Evolutionary conservation across 305 asterid genomes (phyloP), one percentile per base, ranked within the genome.

Genomic region (Vinca major): DNA sequence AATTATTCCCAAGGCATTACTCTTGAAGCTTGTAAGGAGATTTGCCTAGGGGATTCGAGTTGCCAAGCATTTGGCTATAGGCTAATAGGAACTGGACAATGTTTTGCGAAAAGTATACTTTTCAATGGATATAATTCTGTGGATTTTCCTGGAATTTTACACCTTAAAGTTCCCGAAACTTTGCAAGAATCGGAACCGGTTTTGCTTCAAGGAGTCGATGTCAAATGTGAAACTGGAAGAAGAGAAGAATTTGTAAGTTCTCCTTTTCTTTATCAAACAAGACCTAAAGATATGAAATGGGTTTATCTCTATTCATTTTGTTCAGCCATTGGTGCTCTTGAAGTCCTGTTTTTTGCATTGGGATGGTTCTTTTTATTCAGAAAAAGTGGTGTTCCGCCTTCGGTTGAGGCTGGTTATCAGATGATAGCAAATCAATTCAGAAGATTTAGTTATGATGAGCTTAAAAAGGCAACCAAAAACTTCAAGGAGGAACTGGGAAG

Each of bases 301-400:
- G 60, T 69, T 13, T 76, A 73, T 71, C 75, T 74, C 44, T 80
- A 66, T 64, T 5, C 75, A 10, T 88, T 88, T 63, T 75, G 76
- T 2, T 79, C 33, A 6, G 78, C 75, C 12, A 50, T 88, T 19
- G 89, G 86, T 0, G 75, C 65, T 9, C 66, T 85, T 39, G 91
- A 89, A 72, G 6, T 73, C 12, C 7, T 80, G 52, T 74, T 83
- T 50, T 3, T 86, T 17, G 63, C 73, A 45, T 60, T 84, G 14
- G 92, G 93, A 1, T 86, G 96, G 96, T 85, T 85, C 85, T 84
- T 79, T 64, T 53, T 88, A 60, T 83, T 83, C 66, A 68, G 80
- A 44, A 82, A 77, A 73, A 78, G 80, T 12, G 84, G 86, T 0
- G 21, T 85, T 57, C 86, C 87, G n/a, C 77, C 85, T 10, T 80